Evolutionary conservation across 1,284 basidiomycete species (phyloP).

Genomic region (Puccinia polysora): DNA sequence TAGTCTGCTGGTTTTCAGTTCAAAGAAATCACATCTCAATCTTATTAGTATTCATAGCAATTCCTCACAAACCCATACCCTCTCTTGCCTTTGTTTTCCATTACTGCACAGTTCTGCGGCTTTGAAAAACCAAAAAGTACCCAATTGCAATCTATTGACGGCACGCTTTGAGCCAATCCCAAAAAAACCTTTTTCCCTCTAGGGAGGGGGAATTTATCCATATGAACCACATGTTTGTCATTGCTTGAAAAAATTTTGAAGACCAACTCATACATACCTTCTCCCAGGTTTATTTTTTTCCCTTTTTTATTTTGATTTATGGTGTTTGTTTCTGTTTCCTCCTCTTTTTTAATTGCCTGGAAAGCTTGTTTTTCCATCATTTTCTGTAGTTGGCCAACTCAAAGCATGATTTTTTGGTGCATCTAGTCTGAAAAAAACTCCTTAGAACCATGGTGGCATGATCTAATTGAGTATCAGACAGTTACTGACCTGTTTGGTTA

Average conservation of each 20-base stretch:
- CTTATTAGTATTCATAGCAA: too few species aligned
- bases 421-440: conserved; percentile 11
- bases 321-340: background rate
- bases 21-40: too few species aligned
- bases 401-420: background rate
- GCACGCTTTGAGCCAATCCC: background rate
- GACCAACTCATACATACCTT: too few species aligned
- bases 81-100: too few species aligned
- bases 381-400: background rate
- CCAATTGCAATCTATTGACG: too few species aligned
- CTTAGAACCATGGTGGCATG: background rate
- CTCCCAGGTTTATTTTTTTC: too few species aligned
- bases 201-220: background rate
- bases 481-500: conserved; percentile 11
- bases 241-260: too few species aligned
- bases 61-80: too few species aligned
- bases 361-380: background rate
- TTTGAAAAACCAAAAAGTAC: too few species aligned
- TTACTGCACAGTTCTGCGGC: too few species aligned
- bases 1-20: too few species aligned
- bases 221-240: background rate
- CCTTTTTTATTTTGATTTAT: background rate
- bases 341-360: background rate
- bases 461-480: background rate
- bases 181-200: background rate